Conservation (phyloP, 2,329 filamentous ascomycete genomes). For the Apiospora hydei region DNA sequence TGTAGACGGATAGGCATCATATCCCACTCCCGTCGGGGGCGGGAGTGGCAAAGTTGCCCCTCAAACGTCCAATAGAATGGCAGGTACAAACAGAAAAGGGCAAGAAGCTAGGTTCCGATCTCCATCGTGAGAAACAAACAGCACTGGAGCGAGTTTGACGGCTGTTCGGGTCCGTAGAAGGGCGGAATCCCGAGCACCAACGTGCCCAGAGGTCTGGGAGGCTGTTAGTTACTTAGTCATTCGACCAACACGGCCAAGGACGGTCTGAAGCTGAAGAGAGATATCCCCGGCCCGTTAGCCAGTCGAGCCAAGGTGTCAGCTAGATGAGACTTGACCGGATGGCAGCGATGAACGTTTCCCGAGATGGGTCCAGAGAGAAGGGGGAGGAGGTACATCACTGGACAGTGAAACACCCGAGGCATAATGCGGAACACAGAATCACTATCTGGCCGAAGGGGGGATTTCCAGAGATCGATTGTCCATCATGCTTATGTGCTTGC, state of each 20-base stretch:
- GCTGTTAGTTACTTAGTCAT: not conserved
- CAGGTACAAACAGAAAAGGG: not conserved
- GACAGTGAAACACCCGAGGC: too few species aligned
- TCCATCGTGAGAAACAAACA: not conserved
- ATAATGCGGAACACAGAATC: too few species aligned
- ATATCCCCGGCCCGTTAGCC: not conserved
- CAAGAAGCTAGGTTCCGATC: not conserved
- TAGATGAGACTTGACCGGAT: not conserved
- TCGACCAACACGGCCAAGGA: not conserved
- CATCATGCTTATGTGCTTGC: not conserved
- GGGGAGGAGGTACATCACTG: not conserved
- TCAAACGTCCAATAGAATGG: not conserved
- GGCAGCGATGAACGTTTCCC: constrained; percentile 8
- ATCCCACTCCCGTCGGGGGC: not conserved
- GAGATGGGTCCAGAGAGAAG: not conserved
- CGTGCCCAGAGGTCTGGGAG: not conserved
- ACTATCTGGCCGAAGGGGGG: not conserved
- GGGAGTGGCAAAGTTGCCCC: too few species aligned
- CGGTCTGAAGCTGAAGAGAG: not conserved
- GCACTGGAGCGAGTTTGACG: not conserved
- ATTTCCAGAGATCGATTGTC: constrained; percentile 8
- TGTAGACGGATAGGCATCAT: not conserved
- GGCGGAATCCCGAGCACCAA: not conserved
- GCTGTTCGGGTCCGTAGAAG: not conserved
- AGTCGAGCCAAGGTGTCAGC: not conserved